A percentile compares a stretch with the other conserved stretches of the same genome.
Evolutionary conservation across 2,329 filamentous ascomycete genomes (phyloP).

Genomic region (Lanzia echinophila): DNA sequence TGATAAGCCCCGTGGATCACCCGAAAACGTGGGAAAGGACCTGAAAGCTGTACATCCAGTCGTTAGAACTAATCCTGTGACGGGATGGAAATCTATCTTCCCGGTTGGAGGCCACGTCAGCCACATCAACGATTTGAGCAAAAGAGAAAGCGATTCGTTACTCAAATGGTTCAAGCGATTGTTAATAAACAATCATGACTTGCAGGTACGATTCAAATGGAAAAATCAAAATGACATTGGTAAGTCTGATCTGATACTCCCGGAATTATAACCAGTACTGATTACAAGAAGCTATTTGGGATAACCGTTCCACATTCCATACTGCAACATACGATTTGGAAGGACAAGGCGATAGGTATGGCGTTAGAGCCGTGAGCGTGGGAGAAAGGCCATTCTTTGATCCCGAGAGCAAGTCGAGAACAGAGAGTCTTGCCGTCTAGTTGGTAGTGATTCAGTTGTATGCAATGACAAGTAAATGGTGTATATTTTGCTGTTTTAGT

Average conservation of each 20-base stretch:
- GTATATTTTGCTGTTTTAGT: no score
- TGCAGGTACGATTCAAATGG: slow-evolving; percentile 42
- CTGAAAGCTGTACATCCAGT: slow-evolving; percentile 48
- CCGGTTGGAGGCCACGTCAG: slow-evolving; percentile 44
- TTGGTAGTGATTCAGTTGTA: no score
- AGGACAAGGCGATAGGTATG: slow-evolving; percentile 39
- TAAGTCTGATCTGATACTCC: not conserved
- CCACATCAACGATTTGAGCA: slow-evolving; percentile 44
- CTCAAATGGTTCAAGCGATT: slow-evolving; percentile 46
- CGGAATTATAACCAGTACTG: not conserved
- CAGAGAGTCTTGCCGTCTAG: slow-evolving; percentile 32
- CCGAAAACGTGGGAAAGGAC: slow-evolving; percentile 42
- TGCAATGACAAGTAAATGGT: no score
- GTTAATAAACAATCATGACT: slow-evolving; percentile 48
- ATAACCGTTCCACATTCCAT: slow-evolving; percentile 49
- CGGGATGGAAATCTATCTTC: slow-evolving; percentile 50
- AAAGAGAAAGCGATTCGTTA: slow-evolving; percentile 42
- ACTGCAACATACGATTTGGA: slow-evolving; percentile 48
- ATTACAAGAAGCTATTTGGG: slow-evolving; percentile 43
- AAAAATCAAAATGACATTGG: slow-evolving; percentile 30
- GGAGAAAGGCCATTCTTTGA: slow-evolving; percentile 47
- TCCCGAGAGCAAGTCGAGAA: slow-evolving; percentile 37
- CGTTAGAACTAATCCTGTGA: slow-evolving; percentile 51
- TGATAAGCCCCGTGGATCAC: slow-evolving; percentile 39
- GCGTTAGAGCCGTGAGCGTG: slow-evolving; percentile 42